Conservation (phyloP, 352 stramenopile species). For the Pythium rhizo-oryzae region DNA sequence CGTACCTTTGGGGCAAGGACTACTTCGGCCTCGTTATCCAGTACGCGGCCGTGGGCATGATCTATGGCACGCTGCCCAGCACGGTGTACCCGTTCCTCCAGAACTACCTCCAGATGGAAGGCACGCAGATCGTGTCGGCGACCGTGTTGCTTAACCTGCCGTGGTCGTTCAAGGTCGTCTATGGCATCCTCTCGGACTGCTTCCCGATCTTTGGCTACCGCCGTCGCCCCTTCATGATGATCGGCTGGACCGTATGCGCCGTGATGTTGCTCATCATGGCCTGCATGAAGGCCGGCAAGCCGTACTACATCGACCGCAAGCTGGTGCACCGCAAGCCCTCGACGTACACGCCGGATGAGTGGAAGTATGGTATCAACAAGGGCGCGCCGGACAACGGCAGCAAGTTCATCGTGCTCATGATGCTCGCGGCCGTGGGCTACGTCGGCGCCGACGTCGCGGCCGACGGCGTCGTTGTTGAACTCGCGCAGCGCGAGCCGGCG, state of each 20-base stretch:
- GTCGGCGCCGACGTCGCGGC: slow-evolving; percentile 52
- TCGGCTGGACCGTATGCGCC: slow-evolving; percentile 55
- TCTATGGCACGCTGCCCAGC: slow-evolving; percentile 25
- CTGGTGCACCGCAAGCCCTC: slow-evolving; percentile 19
- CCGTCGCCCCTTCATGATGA: slow-evolving; percentile 56
- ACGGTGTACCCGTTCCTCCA: slow-evolving; percentile 36
- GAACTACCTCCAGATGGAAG: slow-evolving; percentile 37
- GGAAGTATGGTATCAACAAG: slow-evolving; percentile 38
- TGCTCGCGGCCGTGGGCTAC: slow-evolving; percentile 55
- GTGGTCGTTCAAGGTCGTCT: slow-evolving; percentile 40
- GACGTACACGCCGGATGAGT: slow-evolving; percentile 30
- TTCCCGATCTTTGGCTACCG: slow-evolving; percentile 56
- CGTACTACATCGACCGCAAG: slow-evolving; percentile 52
- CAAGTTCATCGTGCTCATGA: slow-evolving; percentile 62
- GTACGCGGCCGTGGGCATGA: slow-evolving; percentile 21
- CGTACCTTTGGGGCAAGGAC: slow-evolving; percentile 26
- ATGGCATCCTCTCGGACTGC: slow-evolving; percentile 29
- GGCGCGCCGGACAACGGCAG: slow-evolving; percentile 37
- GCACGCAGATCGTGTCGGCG: slow-evolving; percentile 31
- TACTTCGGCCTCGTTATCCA: slow-evolving; percentile 28
- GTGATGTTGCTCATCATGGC: slow-evolving; percentile 55
- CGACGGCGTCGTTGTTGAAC: slow-evolving; percentile 59
- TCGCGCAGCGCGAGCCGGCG: slow-evolving; percentile 54
- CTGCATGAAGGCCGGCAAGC: slow-evolving; percentile 38
- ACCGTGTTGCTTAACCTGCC: slow-evolving; percentile 27